Base-by-base conservation (phyloP, 2,329 filamentous ascomycete species). In the Stagonosporopsis rhizophila region DNA sequence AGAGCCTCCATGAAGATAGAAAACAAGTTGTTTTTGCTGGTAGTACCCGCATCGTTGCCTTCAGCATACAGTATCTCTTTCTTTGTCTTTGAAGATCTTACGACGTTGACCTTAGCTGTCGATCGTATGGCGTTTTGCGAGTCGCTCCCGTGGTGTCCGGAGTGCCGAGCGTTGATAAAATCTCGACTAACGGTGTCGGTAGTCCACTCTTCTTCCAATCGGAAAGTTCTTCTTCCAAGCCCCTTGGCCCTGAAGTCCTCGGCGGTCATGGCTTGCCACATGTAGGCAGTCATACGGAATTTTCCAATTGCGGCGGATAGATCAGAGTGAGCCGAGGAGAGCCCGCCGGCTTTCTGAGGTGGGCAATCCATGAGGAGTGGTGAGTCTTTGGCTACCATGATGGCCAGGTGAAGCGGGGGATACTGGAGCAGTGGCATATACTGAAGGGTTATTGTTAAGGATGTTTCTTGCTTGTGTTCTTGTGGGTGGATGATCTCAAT, bases 181-280 rank as follows among this genome's bases (percentile, higher is more conserved):
- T 60, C 58, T 6, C 62, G 61, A 39, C 66, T 69, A 2, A 67
- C 48, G 3, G 69, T 72, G 30, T 72, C 67, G 12, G 44, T 42
- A 0, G 54, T 58, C 68, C 66, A 73, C 44, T 72, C 69, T 39
- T 73, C 71, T n/a, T 74, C 72, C 7, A 75, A 46, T 8, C 72
- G 56, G 46, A 75, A 73, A 1, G 66, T 59, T 11, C 70, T 65
- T 35, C 70, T 46, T 19, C 66, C 70, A 17, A 69, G 59, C 3
- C 66, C 66, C 45, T 69, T 67, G 17, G 50, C 22, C 1, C 66
- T 63, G 60, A 73, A 50, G 35, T 73, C 69, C 53, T 74, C 70
- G 1, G 70, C 72, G n/a, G 69, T 72, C 60, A 71, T 61, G 14
- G 71, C 70, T 52, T 75, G 70, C 71, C 71, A 74, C 70, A 74